Evolutionary conservation across 768 basidiomycete genomes (phyloP).

Genomic region (Clitopilus hobsonii): DNA sequence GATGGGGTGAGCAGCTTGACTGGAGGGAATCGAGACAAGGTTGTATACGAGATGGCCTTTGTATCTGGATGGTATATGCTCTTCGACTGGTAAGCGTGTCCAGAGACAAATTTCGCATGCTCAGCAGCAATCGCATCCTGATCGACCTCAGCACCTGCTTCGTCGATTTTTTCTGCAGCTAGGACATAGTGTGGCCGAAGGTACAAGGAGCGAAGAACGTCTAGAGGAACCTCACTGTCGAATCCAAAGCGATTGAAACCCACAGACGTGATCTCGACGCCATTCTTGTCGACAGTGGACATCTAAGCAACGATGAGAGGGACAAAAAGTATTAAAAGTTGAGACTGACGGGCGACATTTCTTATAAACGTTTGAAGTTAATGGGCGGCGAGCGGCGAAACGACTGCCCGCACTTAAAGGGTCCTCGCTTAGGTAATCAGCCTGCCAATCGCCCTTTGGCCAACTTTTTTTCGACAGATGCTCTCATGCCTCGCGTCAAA

Average conservation of each 20-base stretch:
- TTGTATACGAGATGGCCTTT: constrained; percentile 86
- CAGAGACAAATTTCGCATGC: constrained; percentile 52
- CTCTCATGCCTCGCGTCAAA: constrained; percentile 63
- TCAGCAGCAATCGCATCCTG: constrained; percentile 36
- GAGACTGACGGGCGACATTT: constrained; percentile 20
- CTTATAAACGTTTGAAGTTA: constrained; percentile 2
- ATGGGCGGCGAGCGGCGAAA: too few species aligned
- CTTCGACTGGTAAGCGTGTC: constrained; percentile 66
- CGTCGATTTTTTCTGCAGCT: constrained; percentile 23
- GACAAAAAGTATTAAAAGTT: constrained; percentile 5
- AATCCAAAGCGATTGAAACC: constrained; percentile 88
- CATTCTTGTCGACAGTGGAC: constrained; percentile 67
- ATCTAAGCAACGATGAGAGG: constrained; percentile 35
- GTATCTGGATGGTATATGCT: constrained; percentile 81
- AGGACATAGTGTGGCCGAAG: constrained; percentile 73
- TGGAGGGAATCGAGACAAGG: constrained; percentile 87
- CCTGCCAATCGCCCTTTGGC: constrained; percentile 3
- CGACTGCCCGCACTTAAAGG: too few species aligned
- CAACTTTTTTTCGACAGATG: constrained; percentile 2
- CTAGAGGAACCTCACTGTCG: constrained; percentile 77
- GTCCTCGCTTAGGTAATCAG: constrained; percentile 6
- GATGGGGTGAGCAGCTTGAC: constrained; percentile 81
- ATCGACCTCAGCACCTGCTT: constrained; percentile 25
- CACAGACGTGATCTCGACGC: constrained; percentile 70
- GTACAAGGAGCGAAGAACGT: constrained; percentile 83